phyloP scores from a whole-genome alignment of 2,329 filamentous ascomycete species.

The Trichocomaceae sp. region DNA sequence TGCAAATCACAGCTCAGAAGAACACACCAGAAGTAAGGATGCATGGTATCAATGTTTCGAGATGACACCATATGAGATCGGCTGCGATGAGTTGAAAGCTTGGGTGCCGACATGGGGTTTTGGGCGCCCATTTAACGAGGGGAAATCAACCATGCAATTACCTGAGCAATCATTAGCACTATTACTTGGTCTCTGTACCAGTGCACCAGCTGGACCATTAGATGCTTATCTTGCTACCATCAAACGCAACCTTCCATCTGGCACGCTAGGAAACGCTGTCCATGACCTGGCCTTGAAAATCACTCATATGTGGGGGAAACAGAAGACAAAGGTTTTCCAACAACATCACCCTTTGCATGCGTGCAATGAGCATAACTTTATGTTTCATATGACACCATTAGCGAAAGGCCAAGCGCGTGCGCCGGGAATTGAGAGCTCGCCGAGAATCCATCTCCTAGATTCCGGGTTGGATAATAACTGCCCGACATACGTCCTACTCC shows the following conservation, averaged over 20 bases:
- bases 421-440: conserved; percentile 12
- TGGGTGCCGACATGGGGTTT: conserved; percentile 33
- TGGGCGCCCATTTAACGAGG: conserved; percentile 27
- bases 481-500: conserved; percentile 12
- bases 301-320: conserved; percentile 12
- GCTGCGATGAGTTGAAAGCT: conserved; percentile 30
- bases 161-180: conserved; percentile 12
- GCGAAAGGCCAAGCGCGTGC: conserved; percentile 5
- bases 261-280: conserved; percentile 7
- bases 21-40: conserved; percentile 1
- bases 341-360: conserved; percentile 13
- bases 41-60: conserved; percentile 34
- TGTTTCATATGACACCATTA: conserved; percentile 10
- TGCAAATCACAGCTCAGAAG: neutral
- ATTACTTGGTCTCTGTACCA: conserved; percentile 11
- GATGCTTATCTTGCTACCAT: conserved; percentile 14
- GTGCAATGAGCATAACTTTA: conserved; percentile 13
- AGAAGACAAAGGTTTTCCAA: conserved; percentile 11
- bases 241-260: conserved; percentile 12
- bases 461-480: conserved; percentile 13
- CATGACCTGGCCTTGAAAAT: conserved; percentile 12
- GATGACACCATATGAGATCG: conserved; percentile 29
- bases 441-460: conserved; percentile 10
- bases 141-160: conserved; percentile 17
- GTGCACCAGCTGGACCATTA: conserved; percentile 9